Evolutionary conservation across 1,284 basidiomycete species (phyloP).

Genomic region (Trichosporon asahii): DNA sequence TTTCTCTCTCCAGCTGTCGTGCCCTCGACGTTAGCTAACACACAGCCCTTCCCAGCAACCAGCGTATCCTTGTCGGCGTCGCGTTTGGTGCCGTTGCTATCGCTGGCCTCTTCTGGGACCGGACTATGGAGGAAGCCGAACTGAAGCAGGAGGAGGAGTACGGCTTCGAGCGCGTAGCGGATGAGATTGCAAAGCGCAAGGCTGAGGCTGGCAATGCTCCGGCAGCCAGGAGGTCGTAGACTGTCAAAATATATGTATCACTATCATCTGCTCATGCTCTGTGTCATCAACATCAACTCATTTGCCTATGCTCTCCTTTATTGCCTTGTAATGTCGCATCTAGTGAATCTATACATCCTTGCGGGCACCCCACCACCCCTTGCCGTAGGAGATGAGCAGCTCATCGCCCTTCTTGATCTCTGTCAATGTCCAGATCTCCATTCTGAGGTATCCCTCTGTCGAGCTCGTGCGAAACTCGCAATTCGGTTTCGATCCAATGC

Average conservation of each 20-base stretch:
- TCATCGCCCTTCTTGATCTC: constrained; percentile 76
- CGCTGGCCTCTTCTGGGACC: constrained; percentile 9
- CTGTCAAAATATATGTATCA: not conserved
- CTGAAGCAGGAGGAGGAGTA: not conserved
- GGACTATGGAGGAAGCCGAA: not conserved
- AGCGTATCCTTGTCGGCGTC: constrained; percentile 7
- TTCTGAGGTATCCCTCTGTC: constrained; percentile 61
- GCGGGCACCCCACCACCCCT: constrained; percentile 71
- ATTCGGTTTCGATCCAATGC: constrained; percentile 64
- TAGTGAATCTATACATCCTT: constrained; percentile 1
- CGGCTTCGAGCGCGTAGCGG: constrained; percentile 4
- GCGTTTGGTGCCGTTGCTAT: constrained; percentile 2
- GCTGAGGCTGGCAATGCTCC: not conserved
- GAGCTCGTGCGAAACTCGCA: constrained; percentile 65
- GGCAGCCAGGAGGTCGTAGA: not conserved
- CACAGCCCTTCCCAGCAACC: constrained; percentile 6
- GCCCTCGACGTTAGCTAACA: not conserved
- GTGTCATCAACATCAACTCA: not conserved
- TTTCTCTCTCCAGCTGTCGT: not conserved
- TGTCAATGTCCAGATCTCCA: constrained; percentile 66
- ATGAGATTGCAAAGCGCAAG: constrained; percentile 7
- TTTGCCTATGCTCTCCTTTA: too few relatives aligned
- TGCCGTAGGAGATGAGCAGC: constrained; percentile 86
- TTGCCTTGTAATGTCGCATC: constrained; percentile 11
- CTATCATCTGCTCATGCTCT: not conserved